Evolutionary conservation across 192 early-diverging fungal species (phyloP), one percentile per base, ranked within the genome.

Genomic region (Podila clonocystis): DNA sequence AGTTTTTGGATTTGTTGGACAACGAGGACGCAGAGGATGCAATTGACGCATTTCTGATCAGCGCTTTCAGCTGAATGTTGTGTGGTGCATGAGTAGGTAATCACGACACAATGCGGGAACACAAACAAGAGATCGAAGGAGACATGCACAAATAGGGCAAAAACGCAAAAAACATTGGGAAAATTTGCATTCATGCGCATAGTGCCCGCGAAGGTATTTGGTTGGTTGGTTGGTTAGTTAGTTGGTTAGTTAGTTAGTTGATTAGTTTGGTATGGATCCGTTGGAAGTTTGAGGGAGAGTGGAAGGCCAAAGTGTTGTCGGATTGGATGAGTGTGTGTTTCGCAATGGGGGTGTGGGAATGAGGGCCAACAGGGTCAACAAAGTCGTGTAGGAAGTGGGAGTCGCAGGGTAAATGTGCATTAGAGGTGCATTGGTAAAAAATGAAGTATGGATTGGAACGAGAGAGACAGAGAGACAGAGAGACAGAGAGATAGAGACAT

Each of bases 31-130:
- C 63, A 5, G 75, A 61, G 20, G 75, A 79, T 20, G 69, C 69
- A 2, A 58, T 71, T 5, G 75, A 78, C 19, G 71, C 65, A 60
- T 79, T 79, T 38, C 75, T 72, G 50, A 68, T 62, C 24, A 77
- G 36, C n/a, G 75, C 59, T 62, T 58, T 65, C 24, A 70, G n/a
- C 74, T 71, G 69, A 15, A 45, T 45, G 41, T 45, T 17, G 36
- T 12, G 52, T n/a, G 5, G 36, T 15, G 62, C 22, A 38, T 36
- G 62, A 29, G 15, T 52, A 22, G 48, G 58, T 45, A 45, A 45
- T 0, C 41, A 45, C 41, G 17, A 45, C 13, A 45, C 11, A 45
- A 50, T 13, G 20, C 28, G 50, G 19, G 65, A 45, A 67, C 41
- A 41, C n/a, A 13, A 30, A 50, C 3, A 62, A 48, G 29, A 17